Percentiles rank a stretch among this genome's conserved stretches.
Evolutionary conservation across 2,329 filamentous ascomycete genomes (phyloP).

Genomic region (Alternaria angustiovoidea): DNA sequence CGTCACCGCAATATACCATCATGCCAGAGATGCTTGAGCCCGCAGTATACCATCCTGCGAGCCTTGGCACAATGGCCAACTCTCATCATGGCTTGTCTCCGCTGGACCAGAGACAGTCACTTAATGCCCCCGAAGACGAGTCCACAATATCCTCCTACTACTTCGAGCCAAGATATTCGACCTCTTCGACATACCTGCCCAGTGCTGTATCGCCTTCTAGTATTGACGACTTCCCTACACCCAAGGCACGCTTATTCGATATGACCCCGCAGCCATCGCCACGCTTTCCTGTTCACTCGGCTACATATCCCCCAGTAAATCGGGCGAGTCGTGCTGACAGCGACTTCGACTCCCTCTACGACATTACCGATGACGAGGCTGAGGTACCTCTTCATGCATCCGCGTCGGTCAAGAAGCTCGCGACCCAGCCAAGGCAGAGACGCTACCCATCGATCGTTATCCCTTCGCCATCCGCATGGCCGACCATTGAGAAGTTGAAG

Average conservation of each 20-base stretch:
- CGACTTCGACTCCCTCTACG: conserved; percentile 88
- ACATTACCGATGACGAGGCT: conserved; percentile 80
- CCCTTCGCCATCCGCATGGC: conserved; percentile 65
- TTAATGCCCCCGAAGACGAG: conserved; percentile 68
- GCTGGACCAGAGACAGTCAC: conserved; percentile 65
- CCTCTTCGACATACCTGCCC: conserved; percentile 41
- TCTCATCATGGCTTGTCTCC: conserved; percentile 51
- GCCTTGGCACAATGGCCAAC: conserved; percentile 36
- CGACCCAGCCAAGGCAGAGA: conserved; percentile 50
- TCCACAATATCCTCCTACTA: conserved; percentile 46
- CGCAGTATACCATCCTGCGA: conserved; percentile 57
- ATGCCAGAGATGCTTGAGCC: conserved; percentile 58
- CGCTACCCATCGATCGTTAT: conserved; percentile 68
- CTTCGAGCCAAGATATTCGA: conserved; percentile 49
- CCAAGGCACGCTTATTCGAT: conserved; percentile 71
- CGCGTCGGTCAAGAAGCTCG: conserved; percentile 58
- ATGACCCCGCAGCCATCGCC: conserved; percentile 56
- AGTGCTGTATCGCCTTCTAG: conserved; percentile 53
- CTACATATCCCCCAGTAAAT: conserved; percentile 62
- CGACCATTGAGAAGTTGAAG: conserved; percentile 64
- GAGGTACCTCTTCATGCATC: conserved; percentile 61
- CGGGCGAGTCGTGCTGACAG: conserved; percentile 73
- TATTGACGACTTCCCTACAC: conserved; percentile 72
- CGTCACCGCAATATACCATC: conserved; percentile 48
- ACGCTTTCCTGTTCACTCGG: conserved; percentile 54